Base-by-base conservation (phyloP, 768 basidiomycete genomes). In the Scleroderma bovista region DNA sequence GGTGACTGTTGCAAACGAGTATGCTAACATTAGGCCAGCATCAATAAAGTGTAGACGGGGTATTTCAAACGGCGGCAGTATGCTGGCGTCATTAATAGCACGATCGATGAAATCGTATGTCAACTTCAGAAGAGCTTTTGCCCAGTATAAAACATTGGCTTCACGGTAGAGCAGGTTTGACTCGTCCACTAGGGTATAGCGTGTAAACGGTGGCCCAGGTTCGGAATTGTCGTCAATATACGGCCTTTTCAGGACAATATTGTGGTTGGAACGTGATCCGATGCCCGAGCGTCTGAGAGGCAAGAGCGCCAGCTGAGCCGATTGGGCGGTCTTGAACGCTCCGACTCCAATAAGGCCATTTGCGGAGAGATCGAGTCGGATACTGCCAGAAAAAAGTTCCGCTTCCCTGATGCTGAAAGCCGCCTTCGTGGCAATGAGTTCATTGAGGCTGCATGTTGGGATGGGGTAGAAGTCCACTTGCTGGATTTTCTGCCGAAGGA, bases 121-220 rank as follows among this genome's bases (percentile, higher is more conserved):
- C 26, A 52, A 29, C 17, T 46, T 20, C 4, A 57, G 22, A 1
- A 57, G 26, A 1, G 52, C 36, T 6, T 46, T 32, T 13, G 52
- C 44, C 56, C 56, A 57, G 31, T 49, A 53, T 8, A 53, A 40
- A 11, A 47, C 2, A 10, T 56, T 56, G 0, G 47, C 54, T 42
- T 55, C 54, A 23, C 16, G 20, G 15, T 13, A 36, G 19, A 55
- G 49, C 19, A 44, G 44, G 13, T 47, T 13, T 15, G 32, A 15
- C 8, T 55, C 50, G 0, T 51, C 43, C 2, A 9, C 13, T 3
- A 48, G 7, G 8, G 22, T 8, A n/a, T 19, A 41, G 2, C 39
- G 13, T 3, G 16, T 26, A 11, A 33, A 45, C 3, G 40, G 39
- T 23, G 41, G 41, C 26, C 16, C 24, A 26, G 17, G 5, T 24